A percentile compares a stretch with the other conserved stretches of the same genome.
Conservation (phyloP, 257 asterid genomes). For the Cynanchum wilfordii region DNA sequence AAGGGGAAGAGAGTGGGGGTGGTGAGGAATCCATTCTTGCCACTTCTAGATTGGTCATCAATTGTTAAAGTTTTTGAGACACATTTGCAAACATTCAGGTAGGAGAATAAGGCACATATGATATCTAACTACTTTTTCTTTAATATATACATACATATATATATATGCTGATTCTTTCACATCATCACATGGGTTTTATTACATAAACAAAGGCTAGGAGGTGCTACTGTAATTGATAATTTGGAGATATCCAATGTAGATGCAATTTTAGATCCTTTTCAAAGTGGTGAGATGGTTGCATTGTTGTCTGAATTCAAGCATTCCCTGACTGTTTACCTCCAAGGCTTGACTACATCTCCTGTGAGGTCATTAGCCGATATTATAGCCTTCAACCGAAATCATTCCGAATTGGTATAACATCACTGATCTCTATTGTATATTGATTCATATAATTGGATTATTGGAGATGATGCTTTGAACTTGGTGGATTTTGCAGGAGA, state of each 20-base stretch:
- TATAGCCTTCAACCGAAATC: conserved; percentile 50
- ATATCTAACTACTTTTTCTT: not conserved
- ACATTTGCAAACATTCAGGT: conserved; percentile 49
- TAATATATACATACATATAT: too few species aligned
- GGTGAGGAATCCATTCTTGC: conserved; percentile 46
- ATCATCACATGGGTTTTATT: not conserved
- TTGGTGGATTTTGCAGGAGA: not conserved
- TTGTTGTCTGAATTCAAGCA: conserved; percentile 59
- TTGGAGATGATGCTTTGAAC: not conserved
- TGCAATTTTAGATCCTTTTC: conserved; percentile 35
- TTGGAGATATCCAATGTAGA: conserved; percentile 43
- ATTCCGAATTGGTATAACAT: conserved; percentile 41
- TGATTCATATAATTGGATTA: not conserved
- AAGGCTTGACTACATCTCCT: conserved; percentile 35
- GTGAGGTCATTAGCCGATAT: conserved; percentile 52
- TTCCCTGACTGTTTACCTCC: conserved; percentile 34
- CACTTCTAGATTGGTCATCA: conserved; percentile 23
- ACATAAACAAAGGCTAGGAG: conserved; percentile 32
- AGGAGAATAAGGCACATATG: not conserved
- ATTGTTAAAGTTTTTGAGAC: conserved; percentile 33
- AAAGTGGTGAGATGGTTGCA: conserved; percentile 42
- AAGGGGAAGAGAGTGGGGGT: conserved; percentile 58
- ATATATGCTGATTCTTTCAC: not conserved
- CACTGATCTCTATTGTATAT: too few species aligned
- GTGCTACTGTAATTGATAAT: conserved; percentile 48